A percentile compares a stretch with the other conserved stretches of the same genome.
Conservation (phyloP, 2,329 filamentous ascomycete genomes). For the Trichoderma koningii region DNA sequence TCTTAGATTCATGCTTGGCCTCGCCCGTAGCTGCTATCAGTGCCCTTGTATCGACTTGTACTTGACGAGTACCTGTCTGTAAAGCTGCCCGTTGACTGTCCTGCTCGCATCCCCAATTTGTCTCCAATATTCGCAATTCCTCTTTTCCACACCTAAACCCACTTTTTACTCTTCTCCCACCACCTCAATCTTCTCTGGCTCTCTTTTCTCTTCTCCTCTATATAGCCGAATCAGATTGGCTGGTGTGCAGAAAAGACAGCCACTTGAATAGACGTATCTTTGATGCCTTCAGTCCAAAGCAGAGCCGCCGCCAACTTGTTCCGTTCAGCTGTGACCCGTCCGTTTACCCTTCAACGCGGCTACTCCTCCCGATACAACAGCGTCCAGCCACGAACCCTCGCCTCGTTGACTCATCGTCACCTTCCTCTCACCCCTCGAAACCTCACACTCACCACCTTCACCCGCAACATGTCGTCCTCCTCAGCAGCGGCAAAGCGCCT, state of each 20-base stretch:
- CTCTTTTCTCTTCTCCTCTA: not conserved
- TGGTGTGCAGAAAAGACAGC: not conserved
- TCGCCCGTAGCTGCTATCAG: not conserved
- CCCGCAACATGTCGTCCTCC: slow-evolving; percentile 51
- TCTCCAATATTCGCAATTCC: not conserved
- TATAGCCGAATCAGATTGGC: too few relatives aligned
- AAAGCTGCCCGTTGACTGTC: not conserved
- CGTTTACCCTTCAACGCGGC: not conserved
- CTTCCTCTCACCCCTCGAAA: not conserved
- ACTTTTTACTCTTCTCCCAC: slow-evolving; percentile 1
- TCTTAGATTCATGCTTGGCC: not conserved
- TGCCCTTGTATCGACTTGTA: not conserved
- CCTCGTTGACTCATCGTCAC: not conserved
- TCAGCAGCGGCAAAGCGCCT: slow-evolving; percentile 80
- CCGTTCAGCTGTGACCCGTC: not conserved
- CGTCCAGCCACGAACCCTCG: not conserved
- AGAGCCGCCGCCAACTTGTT: not conserved
- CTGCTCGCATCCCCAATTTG: not conserved
- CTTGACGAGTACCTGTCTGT: not conserved
- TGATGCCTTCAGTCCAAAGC: slow-evolving; percentile 12
- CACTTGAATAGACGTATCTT: not conserved
- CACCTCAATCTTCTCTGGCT: not conserved
- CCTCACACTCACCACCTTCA: not conserved
- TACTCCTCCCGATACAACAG: not conserved
- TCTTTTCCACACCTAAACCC: not conserved